Evolutionary conservation across 1,284 basidiomycete species (phyloP).

Genomic region (Porodaedalea pini): DNA sequence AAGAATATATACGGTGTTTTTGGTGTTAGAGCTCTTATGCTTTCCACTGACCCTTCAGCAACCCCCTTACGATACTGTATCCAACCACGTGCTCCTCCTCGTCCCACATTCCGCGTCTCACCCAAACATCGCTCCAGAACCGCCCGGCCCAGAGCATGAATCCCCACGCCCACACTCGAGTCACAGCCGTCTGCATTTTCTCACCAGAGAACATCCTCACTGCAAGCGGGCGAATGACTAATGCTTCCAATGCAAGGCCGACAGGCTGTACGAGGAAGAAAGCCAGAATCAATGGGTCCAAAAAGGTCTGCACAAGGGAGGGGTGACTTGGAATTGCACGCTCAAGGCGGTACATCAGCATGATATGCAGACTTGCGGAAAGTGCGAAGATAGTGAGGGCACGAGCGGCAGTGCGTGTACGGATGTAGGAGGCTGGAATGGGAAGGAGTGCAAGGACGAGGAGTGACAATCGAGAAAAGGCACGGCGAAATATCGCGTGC

Average conservation of each 20-base stretch:
- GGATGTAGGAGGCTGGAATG: not conserved
- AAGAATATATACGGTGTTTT: not conserved
- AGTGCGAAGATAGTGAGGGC: constrained; percentile 21
- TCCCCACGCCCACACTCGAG: constrained; percentile 22
- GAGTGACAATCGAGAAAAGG: constrained; percentile 22
- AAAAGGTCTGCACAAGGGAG: constrained; percentile 6
- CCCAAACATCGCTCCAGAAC: constrained; percentile 25
- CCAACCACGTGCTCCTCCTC: constrained; percentile 18
- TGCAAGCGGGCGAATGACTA: constrained; percentile 15
- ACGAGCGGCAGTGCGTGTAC: not conserved
- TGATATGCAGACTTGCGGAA: constrained; percentile 22
- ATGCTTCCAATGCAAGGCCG: constrained; percentile 21
- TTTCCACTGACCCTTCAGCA: constrained; percentile 22
- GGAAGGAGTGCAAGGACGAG: constrained; percentile 13
- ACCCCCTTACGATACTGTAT: constrained; percentile 21
- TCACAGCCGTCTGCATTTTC: not conserved
- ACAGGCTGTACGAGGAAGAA: constrained; percentile 27
- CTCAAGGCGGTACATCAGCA: constrained; percentile 21
- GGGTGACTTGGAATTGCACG: not conserved
- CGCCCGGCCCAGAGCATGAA: constrained; percentile 24
- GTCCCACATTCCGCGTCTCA: constrained; percentile 21
- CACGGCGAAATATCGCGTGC: constrained; percentile 26
- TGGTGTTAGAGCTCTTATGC: not conserved
- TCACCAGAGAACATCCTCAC: constrained; percentile 10
- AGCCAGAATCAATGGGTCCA: constrained; percentile 20